A percentile compares a stretch with the other conserved stretches of the same genome.
phyloP scores from a whole-genome alignment of 1,139 yeast genomes.

The Lodderomyces orthopsilosis region DNA sequence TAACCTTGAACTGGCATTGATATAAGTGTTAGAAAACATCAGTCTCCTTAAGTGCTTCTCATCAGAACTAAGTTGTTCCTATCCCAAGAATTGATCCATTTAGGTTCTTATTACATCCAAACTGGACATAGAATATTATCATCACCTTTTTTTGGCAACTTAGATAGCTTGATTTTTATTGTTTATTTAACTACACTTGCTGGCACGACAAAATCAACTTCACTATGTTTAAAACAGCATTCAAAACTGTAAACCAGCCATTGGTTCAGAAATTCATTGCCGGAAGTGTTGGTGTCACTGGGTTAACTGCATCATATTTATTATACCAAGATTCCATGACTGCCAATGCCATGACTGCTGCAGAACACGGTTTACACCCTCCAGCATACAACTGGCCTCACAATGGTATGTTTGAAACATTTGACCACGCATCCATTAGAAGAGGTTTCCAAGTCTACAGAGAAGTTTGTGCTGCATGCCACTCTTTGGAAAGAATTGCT shows the following conservation, averaged over 20 bases:
- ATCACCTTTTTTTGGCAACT: no score
- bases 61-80: background rate
- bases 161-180: background rate
- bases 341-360: constrained; percentile 97
- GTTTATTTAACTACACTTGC: no score
- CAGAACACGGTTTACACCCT: constrained; percentile 98
- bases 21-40: background rate
- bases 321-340: constrained; percentile 77
- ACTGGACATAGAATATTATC: background rate
- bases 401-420: constrained; percentile 85
- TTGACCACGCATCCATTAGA: constrained; percentile 95
- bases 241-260: constrained; percentile 25
- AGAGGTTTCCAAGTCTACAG: constrained; percentile 99
- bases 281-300: constrained; percentile 66
- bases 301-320: constrained; percentile 70
- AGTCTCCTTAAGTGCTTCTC: background rate
- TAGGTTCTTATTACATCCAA: background rate
- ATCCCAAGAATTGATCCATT: background rate
- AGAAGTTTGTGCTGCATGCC: constrained; percentile 99
- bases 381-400: constrained; percentile 94
- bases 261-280: constrained; percentile 55
- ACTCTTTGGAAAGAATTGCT: constrained; percentile 92
- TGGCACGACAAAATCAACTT: background rate
- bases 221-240: constrained; percentile 29
- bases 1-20: background rate